Evolutionary conservation across 306 rosid species (phyloP).

Genomic region (Elaeagnus macrophylla): DNA sequence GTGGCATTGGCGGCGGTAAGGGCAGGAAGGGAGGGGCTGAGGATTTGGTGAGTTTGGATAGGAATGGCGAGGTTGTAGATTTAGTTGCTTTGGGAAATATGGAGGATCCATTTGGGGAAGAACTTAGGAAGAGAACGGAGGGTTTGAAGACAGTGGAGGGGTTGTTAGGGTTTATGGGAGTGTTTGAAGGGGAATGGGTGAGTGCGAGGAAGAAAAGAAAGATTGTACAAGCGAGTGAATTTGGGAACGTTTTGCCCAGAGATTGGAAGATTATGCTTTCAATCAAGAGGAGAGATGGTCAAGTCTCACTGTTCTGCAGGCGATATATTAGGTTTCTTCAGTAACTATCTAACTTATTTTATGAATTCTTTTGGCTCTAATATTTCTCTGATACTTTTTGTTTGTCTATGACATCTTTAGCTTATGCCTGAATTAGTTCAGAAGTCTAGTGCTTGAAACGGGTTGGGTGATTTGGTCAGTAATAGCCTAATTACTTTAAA

Average conservation of each 20-base stretch:
- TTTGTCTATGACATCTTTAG: not conserved
- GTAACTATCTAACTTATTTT: too few relatives aligned
- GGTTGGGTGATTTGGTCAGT: too few relatives aligned
- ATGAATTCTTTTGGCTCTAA: not conserved
- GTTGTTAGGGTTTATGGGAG: conserved; percentile 44
- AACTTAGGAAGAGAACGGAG: conserved; percentile 47
- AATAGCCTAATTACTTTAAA: too few relatives aligned
- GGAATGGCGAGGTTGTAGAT: conserved; percentile 25
- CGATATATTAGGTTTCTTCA: conserved; percentile 53
- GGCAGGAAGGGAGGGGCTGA: conserved; percentile 11
- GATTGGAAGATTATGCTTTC: conserved; percentile 58
- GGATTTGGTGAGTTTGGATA: conserved; percentile 11
- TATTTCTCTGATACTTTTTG: conserved; percentile 4
- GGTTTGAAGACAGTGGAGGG: conserved; percentile 45
- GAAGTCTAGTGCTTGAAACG: too few relatives aligned
- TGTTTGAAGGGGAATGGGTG: conserved; percentile 57
- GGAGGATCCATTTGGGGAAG: conserved; percentile 44
- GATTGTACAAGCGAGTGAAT: conserved; percentile 42
- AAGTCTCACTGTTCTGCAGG: conserved; percentile 36
- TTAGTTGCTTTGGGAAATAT: conserved; percentile 29
- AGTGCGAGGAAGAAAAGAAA: conserved; percentile 57
- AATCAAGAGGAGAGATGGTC: conserved; percentile 42
- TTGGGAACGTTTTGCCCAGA: conserved; percentile 38
- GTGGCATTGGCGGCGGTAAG: not conserved
- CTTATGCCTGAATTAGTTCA: too few relatives aligned